A percentile compares a stretch with the other conserved stretches of the same genome.
Evolutionary conservation across 169 alveolate species (phyloP).

Genomic region (Plasmodium coatneyi): DNA sequence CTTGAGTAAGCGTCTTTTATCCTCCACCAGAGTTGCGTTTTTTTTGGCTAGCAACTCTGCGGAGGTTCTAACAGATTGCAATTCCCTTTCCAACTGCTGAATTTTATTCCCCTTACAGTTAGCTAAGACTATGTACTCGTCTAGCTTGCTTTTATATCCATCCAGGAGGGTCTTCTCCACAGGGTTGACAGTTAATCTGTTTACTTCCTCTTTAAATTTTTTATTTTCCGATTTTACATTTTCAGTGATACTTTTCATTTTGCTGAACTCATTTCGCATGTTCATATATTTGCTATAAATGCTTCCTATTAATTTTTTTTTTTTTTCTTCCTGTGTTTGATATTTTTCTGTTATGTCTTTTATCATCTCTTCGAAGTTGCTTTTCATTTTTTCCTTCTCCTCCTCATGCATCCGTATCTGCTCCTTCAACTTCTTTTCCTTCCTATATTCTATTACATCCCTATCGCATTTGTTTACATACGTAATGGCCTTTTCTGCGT

Average conservation of each 20-base stretch:
- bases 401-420: constrained; percentile 14
- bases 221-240: constrained; percentile 18
- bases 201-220: constrained; percentile 47
- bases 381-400: constrained; percentile 35
- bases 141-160: constrained; percentile 34
- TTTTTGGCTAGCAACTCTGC: neutral
- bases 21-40: neutral
- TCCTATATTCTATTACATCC: neutral
- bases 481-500: neutral
- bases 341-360: constrained; percentile 25
- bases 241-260: constrained; percentile 17
- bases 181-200: neutral
- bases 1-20: neutral
- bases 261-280: constrained; percentile 30
- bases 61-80: neutral
- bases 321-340: constrained; percentile 21
- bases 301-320: constrained; percentile 28
- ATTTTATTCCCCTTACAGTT: constrained; percentile 43
- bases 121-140: constrained; percentile 16
- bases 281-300: constrained; percentile 55
- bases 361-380: neutral
- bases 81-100: constrained; percentile 27
- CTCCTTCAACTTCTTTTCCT: constrained; percentile 18
- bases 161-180: constrained; percentile 17
- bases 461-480: neutral